Percentiles rank a stretch among this genome's conserved stretches.
Conservation (phyloP, 495 filamentous ascomycete genomes). For the Hyaloscypha finlandica region DNA sequence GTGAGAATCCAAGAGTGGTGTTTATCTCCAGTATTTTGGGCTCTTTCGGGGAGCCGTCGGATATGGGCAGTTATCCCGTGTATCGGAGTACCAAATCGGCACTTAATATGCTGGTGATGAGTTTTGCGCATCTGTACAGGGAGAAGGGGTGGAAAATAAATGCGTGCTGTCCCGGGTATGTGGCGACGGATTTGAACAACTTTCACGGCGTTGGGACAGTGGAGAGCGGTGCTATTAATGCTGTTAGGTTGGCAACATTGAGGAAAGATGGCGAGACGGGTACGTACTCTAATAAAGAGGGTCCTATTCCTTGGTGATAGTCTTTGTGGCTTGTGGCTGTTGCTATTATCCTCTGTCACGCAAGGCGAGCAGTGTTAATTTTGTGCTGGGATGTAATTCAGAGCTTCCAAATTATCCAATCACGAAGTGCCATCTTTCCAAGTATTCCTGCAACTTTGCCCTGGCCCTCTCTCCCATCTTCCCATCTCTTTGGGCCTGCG, state of each 20-base stretch:
- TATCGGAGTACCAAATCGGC: conserved; percentile 61
- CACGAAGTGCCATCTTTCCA: conserved; percentile 36
- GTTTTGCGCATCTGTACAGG: conserved; percentile 51
- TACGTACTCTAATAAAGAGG: conserved; percentile 18
- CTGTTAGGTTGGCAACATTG: conserved; percentile 17
- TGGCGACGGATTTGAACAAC: conserved; percentile 50
- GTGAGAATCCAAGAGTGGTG: conserved; percentile 45
- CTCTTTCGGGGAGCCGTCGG: conserved; percentile 11
- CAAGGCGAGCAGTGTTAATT: too few relatives aligned
- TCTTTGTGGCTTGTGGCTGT: background rate
- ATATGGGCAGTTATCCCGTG: conserved; percentile 31
- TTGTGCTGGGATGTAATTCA: conserved; percentile 29
- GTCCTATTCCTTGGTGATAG: conserved; percentile 12
- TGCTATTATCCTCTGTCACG: too few relatives aligned
- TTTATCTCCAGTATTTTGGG: conserved; percentile 43
- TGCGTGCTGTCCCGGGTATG: conserved; percentile 53
- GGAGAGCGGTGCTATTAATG: conserved; percentile 8
- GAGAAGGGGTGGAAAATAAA: conserved; percentile 64
- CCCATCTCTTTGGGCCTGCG: conserved; percentile 77
- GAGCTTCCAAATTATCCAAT: conserved; percentile 55
- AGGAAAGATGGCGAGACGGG: conserved; percentile 20
- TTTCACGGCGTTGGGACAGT: background rate
- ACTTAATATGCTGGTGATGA: conserved; percentile 65
- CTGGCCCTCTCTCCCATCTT: conserved; percentile 68
- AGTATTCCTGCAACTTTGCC: conserved; percentile 54